These are phyloP conservation scores for Echria macrotheca DNA, from an alignment of 495 filamentous ascomycete species.

Conservation along the genomic window DNA sequence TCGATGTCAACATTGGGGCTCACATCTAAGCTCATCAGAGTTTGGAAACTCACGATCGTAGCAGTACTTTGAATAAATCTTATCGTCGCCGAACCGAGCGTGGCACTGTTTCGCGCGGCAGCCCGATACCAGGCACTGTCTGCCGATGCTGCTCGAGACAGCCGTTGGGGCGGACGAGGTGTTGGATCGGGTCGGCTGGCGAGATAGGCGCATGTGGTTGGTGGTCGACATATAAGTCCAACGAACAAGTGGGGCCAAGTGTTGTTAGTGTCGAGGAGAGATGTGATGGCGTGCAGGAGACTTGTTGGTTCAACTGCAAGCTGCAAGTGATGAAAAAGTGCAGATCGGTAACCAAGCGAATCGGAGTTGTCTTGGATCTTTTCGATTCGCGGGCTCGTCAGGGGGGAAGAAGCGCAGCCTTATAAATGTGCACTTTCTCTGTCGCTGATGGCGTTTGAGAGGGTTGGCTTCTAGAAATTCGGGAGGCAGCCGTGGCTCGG, in stretches of 20 bases:
- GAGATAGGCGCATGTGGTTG: no score
- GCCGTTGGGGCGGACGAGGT: background rate
- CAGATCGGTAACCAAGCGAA: no score
- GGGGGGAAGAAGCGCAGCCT: background rate
- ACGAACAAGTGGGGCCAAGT: no score
- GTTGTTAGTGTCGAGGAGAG: no score
- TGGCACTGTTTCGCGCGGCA: background rate
- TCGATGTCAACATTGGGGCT: background rate
- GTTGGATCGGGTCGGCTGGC: background rate
- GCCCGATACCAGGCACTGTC: background rate
- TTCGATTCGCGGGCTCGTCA: no score
- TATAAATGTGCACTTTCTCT: background rate
- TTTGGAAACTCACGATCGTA: background rate
- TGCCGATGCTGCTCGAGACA: background rate
- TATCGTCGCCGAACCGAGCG: background rate
- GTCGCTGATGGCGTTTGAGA: no score
- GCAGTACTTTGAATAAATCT: conserved; percentile 4
- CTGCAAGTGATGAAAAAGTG: no score
- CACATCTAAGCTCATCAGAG: background rate
- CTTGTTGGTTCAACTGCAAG: no score
- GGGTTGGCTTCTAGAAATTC: background rate
- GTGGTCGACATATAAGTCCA: no score
- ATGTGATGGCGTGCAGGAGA: no score
- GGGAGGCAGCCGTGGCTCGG: background rate
- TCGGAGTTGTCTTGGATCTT: background rate